These are phyloP conservation scores for Davidsoniella virescens DNA, from an alignment of 2,329 filamentous ascomycete species.

Conservation along the genomic window DNA sequence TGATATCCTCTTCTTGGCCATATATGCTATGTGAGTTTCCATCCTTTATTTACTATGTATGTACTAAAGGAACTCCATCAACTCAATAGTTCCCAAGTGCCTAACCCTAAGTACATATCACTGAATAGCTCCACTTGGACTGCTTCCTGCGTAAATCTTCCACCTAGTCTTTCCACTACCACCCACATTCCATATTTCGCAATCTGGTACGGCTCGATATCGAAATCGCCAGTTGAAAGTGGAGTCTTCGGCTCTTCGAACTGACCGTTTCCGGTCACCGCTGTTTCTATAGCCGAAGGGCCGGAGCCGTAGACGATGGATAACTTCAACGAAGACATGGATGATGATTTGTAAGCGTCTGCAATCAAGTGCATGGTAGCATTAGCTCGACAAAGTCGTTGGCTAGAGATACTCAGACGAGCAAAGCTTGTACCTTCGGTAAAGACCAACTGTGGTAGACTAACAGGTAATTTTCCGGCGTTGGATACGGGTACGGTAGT, in stretches of 20 bases:
- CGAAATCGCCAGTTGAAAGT: conserved; percentile 56
- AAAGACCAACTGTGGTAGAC: conserved; percentile 40
- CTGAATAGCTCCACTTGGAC: conserved; percentile 39
- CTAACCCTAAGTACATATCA: conserved; percentile 28
- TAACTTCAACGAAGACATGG: conserved; percentile 44
- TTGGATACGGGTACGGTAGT: conserved; percentile 51
- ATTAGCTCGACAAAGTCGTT: conserved; percentile 6
- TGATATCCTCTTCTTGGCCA: too few relatives aligned
- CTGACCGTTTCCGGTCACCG: conserved; percentile 52
- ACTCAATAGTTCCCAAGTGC: conserved; percentile 25
- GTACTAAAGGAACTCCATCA: too few relatives aligned
- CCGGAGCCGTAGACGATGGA: conserved; percentile 59
- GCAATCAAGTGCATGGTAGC: conserved; percentile 2
- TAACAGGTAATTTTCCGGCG: conserved; percentile 54
- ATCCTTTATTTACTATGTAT: too few relatives aligned
- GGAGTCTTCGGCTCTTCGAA: conserved; percentile 53
- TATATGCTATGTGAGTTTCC: too few relatives aligned
- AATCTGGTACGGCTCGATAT: conserved; percentile 50
- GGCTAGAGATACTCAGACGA: conserved; percentile 18
- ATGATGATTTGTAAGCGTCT: conserved; percentile 1
- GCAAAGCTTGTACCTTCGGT: conserved; percentile 24
- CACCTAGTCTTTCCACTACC: conserved; percentile 65
- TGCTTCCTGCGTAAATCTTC: conserved; percentile 23
- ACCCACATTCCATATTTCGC: conserved; percentile 53
- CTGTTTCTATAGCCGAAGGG: conserved; percentile 47